Evolutionary conservation across 139 green algal genomes (phyloP).

Genomic region (Limnomonas spitsbergensis): DNA sequence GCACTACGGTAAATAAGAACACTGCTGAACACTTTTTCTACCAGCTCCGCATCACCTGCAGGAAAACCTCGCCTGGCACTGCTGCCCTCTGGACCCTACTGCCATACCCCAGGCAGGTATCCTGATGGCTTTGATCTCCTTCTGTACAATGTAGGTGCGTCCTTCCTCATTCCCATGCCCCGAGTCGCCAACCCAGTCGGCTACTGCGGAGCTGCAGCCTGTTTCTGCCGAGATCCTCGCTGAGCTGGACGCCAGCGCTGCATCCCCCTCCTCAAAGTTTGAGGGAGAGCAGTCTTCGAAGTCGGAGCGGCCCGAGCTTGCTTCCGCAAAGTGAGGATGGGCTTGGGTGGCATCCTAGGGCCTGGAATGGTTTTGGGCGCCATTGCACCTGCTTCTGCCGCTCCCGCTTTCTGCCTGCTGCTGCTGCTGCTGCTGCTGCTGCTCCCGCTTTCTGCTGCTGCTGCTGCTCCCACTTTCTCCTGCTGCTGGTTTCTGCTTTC

Average conservation of each 20-base stretch:
- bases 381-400: neutral
- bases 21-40: no score
- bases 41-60: no score
- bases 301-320: constrained; percentile 73
- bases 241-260: constrained; percentile 3
- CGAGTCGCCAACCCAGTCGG: neutral
- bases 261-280: constrained; percentile 55
- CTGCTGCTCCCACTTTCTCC: neutral
- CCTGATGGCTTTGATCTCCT: no score
- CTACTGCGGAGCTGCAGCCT: constrained; percentile 39
- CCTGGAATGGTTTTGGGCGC: neutral
- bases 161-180: constrained; percentile 68
- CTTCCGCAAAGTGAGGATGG: constrained; percentile 53
- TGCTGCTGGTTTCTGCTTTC: neutral
- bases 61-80: no score
- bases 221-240: constrained; percentile 29
- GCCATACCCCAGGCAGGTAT: no score
- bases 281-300: constrained; percentile 49
- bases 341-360: neutral
- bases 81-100: no score
- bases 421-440: no score
- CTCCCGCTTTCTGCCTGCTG: neutral
- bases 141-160: no score
- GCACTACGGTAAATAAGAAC: no score
- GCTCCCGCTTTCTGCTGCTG: neutral